Evolutionary conservation across 768 basidiomycete genomes (phyloP).

Genomic region (Pleurotus pulmonarius): DNA sequence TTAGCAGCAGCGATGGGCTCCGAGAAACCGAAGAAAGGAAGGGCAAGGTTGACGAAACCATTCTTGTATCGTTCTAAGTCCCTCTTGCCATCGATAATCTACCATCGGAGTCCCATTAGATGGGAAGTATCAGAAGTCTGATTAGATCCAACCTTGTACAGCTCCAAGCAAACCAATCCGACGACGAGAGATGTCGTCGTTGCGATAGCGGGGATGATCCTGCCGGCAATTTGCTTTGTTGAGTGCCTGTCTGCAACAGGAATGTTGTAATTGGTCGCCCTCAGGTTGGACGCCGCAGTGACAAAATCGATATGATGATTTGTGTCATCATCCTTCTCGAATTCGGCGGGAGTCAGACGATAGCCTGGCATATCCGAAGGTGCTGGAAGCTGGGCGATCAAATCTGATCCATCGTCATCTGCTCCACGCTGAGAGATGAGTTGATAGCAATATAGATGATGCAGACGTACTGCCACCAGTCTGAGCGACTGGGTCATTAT

Average conservation of each 20-base stretch:
- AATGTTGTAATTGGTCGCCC: conserved; percentile 94
- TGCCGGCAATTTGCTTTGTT: conserved; percentile 97
- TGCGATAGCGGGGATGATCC: conserved; percentile 99
- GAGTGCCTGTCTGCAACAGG: conserved; percentile 81
- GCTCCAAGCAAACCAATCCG: conserved; percentile 92
- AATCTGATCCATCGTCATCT: conserved; percentile 53
- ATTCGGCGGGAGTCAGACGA: conserved; percentile 91
- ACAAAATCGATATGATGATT: conserved; percentile 99
- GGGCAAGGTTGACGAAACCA: conserved; percentile 94
- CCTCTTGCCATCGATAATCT: conserved; percentile 95
- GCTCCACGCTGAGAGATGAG: conserved; percentile 8
- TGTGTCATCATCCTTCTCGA: conserved; percentile 98
- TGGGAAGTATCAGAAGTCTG: background rate
- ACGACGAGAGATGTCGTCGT: conserved; percentile 95
- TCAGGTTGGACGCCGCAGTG: conserved; percentile 94
- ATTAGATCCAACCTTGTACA: conserved; percentile 77
- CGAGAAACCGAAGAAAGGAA: conserved; percentile 99
- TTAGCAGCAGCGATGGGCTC: conserved; percentile 91
- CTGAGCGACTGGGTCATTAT: conserved; percentile 82
- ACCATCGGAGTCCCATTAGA: conserved; percentile 4
- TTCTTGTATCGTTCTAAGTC: conserved; percentile 97
- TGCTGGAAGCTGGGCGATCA: conserved; percentile 71
- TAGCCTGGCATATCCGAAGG: conserved; percentile 96
- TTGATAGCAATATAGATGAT: conserved; percentile 1
- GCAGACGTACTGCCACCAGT: conserved; percentile 34